Base-by-base conservation (phyloP, 495 filamentous ascomycete genomes). In the Aspergillus cristatus region DNA sequence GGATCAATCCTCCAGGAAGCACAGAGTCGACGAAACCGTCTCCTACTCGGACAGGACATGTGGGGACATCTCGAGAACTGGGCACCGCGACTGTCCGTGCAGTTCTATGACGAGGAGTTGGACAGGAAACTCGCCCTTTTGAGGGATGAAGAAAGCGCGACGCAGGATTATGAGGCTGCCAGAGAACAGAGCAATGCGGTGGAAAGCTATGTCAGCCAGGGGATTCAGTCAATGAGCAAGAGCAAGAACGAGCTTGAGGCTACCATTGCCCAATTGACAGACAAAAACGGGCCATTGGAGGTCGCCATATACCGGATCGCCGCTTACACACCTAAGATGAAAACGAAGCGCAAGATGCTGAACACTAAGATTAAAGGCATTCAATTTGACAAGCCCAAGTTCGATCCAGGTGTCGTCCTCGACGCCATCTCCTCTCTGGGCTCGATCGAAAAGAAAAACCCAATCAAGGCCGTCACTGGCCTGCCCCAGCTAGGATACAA, bases 41-140 rank as follows among this genome's bases (percentile, higher is more conserved):
- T 39, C 14, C 11, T 18, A 4, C 37, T 39, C 11, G 37, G 37
- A 11, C 37, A 39, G 26, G 37, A 39, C 22, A 31, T 39, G 26
- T 30, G 14, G 13, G 25, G 37, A 2, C 37, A 39, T 22, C 18
- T 16, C 1, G 28, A 13, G 5, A 8, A 17, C 14, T 39, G 37
- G 37, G 37, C 20, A 11, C 37, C 37, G 1, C 37, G 37, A 2
- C 16, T 39, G 26, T 39, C 37, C 12, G 16, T 18, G 15, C 14
- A 17, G 7, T 35, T 16, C 18, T 35, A 35, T 22, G 15, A 35
- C 6, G 32, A 22, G 6, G 13, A 22, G 3, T 8, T 35, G 10
- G 8, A 35, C 5, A 6, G 7, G 15, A 6, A 18, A 4, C 32
- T 35, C 8, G 18, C 16, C 5, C 8, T 8, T 7, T 18, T 18